Percentiles rank a stretch among this genome's conserved stretches.
Conservation (phyloP, 192 early-diverging fungal genomes). For the Spizellomyces punctatus region DNA sequence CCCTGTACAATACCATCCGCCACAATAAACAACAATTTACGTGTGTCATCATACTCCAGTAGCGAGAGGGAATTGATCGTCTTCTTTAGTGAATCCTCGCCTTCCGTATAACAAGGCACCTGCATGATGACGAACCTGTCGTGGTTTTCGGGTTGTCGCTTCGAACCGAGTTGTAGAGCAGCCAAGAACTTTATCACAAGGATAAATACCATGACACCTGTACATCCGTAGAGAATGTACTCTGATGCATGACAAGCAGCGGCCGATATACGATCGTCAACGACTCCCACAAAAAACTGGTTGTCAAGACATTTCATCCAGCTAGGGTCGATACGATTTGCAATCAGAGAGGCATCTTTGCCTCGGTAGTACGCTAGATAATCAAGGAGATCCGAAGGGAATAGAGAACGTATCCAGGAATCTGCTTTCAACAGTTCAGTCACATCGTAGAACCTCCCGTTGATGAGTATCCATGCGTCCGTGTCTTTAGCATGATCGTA, state of each 20-base stretch:
- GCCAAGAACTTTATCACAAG: conserved; percentile 95
- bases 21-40: conserved; percentile 92
- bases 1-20: conserved; percentile 95
- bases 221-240: conserved; percentile 80
- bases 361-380: conserved; percentile 45
- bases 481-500: conserved; percentile 51
- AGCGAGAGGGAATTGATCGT: conserved; percentile 90
- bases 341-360: conserved; percentile 49
- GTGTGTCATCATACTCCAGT: conserved; percentile 91
- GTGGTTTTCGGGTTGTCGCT: conserved; percentile 78
- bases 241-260: conserved; percentile 71
- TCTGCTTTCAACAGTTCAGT: conserved; percentile 49
- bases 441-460: conserved; percentile 84
- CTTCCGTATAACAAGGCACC: conserved; percentile 98
- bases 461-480: conserved; percentile 67
- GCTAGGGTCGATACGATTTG: conserved; percentile 63
- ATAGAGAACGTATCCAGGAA: conserved; percentile 5
- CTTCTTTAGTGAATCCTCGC: conserved; percentile 87
- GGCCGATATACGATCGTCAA: conserved; percentile 78
- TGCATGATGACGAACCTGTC: conserved; percentile 89
- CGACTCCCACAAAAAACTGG: conserved; percentile 82
- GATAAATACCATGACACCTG: conserved; percentile 79
- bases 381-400: conserved; percentile 53
- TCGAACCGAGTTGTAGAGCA: conserved; percentile 82
- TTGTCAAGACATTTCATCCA: conserved; percentile 75